These are phyloP conservation scores for Petunia axillaris DNA, from an alignment of 257 asterid genomes.

Conservation along the genomic window DNA sequence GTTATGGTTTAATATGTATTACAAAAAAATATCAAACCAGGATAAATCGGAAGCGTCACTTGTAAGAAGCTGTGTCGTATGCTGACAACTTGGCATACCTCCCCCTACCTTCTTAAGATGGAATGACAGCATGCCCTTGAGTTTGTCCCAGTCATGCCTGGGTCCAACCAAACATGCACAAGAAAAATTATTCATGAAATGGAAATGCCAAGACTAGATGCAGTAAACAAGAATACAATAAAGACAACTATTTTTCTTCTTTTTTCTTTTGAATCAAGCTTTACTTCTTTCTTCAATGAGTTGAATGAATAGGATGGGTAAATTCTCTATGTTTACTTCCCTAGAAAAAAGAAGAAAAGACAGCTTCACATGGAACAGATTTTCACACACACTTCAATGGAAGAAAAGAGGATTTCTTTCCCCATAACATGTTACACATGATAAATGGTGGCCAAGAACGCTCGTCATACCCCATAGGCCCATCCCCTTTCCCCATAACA, in stretches of 20 bases:
- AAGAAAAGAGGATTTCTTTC: background rate
- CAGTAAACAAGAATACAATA: constrained; percentile 12
- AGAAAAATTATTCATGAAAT: background rate
- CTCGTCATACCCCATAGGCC: background rate
- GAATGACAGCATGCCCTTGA: constrained; percentile 71
- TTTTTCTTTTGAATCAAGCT: background rate
- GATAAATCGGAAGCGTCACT: background rate
- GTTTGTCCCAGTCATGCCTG: constrained; percentile 88
- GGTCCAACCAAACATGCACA: constrained; percentile 31
- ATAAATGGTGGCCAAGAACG: background rate
- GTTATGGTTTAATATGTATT: background rate
- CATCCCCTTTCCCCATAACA: background rate
- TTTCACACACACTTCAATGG: constrained; percentile 1
- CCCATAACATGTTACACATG: background rate
- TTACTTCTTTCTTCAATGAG: constrained; percentile 9
- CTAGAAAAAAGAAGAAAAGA: background rate
- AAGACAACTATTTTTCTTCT: background rate
- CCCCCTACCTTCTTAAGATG: constrained; percentile 77
- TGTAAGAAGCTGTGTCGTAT: background rate
- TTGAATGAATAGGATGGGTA: background rate
- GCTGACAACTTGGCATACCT: constrained; percentile 35
- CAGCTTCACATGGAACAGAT: background rate
- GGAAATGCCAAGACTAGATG: constrained; percentile 7
- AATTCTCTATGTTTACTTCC: background rate
- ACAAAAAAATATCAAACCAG: constrained; percentile 16